A percentile compares a stretch with the other conserved stretches of the same genome.
phyloP scores from a whole-genome alignment of 1,284 basidiomycete genomes.

The Dichomitus squalens region DNA sequence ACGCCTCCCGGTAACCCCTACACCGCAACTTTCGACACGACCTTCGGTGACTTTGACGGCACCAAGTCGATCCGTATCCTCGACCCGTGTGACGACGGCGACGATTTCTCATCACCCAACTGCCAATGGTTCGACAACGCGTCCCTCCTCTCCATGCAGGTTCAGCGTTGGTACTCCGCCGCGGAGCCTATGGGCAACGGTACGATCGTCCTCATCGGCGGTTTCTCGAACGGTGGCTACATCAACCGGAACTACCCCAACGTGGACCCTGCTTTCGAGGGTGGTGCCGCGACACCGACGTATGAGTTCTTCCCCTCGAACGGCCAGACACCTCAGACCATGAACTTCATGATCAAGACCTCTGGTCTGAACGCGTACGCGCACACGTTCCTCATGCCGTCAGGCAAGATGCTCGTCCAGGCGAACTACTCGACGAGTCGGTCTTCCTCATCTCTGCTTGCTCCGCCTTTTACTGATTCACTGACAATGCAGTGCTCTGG shows the following conservation, averaged over 20 bases:
- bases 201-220: conserved; percentile 73
- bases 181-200: conserved; percentile 77
- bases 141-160: conserved; percentile 70
- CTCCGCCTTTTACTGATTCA: conserved; percentile 1
- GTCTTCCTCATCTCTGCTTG: conserved; percentile 31
- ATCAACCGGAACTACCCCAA: conserved; percentile 85
- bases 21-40: conserved; percentile 57
- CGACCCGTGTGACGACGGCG: conserved; percentile 65
- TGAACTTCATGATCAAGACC: conserved; percentile 81
- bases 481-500: conserved; percentile 55
- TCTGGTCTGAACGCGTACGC: conserved; percentile 92
- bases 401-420: conserved; percentile 84
- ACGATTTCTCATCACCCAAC: conserved; percentile 47
- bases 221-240: conserved; percentile 85
- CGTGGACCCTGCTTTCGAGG: conserved; percentile 62
- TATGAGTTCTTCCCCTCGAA: conserved; percentile 85
- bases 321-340: conserved; percentile 50
- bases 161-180: conserved; percentile 86
- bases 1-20: conserved; percentile 43
- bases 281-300: conserved; percentile 67
- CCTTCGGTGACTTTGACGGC: conserved; percentile 70
- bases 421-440: conserved; percentile 79
- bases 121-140: conserved; percentile 85
- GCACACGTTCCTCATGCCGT: conserved; percentile 84
- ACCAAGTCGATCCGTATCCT: conserved; percentile 72